Conservation (phyloP, 768 basidiomycete genomes). For the Lanmaoa rubissima region DNA sequence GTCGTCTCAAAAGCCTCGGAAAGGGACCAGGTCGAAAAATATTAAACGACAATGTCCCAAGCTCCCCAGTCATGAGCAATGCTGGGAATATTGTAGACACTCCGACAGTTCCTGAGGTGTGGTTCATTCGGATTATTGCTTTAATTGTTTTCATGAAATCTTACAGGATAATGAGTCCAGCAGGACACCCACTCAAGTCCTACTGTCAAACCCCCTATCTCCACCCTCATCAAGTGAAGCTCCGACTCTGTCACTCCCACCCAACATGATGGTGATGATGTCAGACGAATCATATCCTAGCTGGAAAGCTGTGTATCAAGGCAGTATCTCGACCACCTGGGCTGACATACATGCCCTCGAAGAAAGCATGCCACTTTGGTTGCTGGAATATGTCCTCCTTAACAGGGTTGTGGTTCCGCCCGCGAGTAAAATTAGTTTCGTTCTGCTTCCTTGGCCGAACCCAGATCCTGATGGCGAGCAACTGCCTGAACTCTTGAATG, state of each 20-base stretch:
- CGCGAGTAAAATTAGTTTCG: conserved; percentile 81
- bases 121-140: neutral
- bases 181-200: conserved; percentile 52
- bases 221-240: conserved; percentile 74
- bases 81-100: conserved; percentile 15
- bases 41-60: conserved; percentile 20
- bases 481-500: conserved; percentile 80
- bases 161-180: conserved; percentile 27
- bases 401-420: conserved; percentile 55
- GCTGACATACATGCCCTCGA: conserved; percentile 60
- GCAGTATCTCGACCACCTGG: conserved; percentile 57
- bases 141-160: neutral
- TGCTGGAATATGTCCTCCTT: conserved; percentile 80
- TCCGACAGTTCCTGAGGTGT: conserved; percentile 25
- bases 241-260: conserved; percentile 60
- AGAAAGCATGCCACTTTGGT: conserved; percentile 81
- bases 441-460: conserved; percentile 73
- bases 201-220: conserved; percentile 53
- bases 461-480: conserved; percentile 56
- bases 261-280: conserved; percentile 66
- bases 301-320: conserved; percentile 77
- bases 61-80: conserved; percentile 23
- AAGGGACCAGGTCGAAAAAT: conserved; percentile 47
- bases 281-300: conserved; percentile 77
- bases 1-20: conserved; percentile 73